phyloP scores from a whole-genome alignment of 208 protist species.

The Crithidia sp. region DNA sequence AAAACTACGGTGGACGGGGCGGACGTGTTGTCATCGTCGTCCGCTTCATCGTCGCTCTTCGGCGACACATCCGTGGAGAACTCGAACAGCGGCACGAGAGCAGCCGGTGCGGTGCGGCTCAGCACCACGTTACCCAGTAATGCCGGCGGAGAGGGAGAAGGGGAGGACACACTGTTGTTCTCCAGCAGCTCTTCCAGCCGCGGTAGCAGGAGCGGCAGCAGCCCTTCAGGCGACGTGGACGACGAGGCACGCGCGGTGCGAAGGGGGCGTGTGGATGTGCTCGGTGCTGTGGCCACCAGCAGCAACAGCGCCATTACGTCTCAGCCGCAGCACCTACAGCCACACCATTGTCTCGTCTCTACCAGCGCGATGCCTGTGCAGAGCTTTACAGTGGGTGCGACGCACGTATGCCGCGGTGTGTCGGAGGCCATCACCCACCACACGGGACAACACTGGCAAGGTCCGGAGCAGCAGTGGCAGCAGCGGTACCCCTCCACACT shows the following conservation, averaged over 20 bases:
- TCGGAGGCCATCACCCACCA: background rate
- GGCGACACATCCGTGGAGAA: too few relatives aligned
- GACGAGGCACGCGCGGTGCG: too few relatives aligned
- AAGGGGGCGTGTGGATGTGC: too few relatives aligned
- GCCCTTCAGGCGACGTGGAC: background rate
- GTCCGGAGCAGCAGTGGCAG: slow-evolving; percentile 11
- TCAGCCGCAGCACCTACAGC: background rate
- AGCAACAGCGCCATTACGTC: too few relatives aligned
- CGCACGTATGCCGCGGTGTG: slow-evolving; percentile 3
- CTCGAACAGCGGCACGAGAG: too few relatives aligned
- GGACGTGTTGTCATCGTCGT: too few relatives aligned
- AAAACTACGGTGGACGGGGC: too few relatives aligned
- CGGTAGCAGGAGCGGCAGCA: background rate
- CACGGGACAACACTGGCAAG: background rate
- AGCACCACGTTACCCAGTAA: too few relatives aligned
- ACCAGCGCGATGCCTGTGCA: slow-evolving; percentile 1
- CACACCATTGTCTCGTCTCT: background rate
- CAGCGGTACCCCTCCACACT: background rate
- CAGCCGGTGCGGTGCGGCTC: too few relatives aligned
- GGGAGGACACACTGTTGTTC: slow-evolving; percentile 23
- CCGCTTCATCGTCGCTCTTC: too few relatives aligned
- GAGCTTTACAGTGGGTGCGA: background rate
- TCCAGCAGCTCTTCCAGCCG: slow-evolving; percentile 8
- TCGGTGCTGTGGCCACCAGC: too few relatives aligned
- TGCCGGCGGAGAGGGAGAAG: slow-evolving; percentile 1